Evolutionary conservation across 345 rosid genomes (phyloP).

Genomic region (Pugionium cornutum): DNA sequence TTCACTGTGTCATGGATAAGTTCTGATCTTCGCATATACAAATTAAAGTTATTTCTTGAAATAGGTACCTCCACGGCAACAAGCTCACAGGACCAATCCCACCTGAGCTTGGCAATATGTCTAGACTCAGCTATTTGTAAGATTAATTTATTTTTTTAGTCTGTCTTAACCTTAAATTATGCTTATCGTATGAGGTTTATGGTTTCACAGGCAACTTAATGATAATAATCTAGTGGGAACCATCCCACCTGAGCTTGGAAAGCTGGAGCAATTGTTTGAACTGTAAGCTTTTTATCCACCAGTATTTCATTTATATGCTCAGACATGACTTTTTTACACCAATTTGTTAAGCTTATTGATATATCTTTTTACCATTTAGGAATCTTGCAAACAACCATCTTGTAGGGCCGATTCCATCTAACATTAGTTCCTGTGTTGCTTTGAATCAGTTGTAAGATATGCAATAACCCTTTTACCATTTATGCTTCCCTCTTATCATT

Average conservation of each 20-base stretch:
- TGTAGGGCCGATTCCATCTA: slow-evolving; percentile 77
- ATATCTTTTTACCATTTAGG: slow-evolving; percentile 41
- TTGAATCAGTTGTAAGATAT: slow-evolving; percentile 78
- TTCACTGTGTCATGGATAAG: not conserved
- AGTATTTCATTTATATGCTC: not conserved
- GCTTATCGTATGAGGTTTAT: not conserved
- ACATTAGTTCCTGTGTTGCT: slow-evolving; percentile 81
- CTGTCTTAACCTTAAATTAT: not conserved
- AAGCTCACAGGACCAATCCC: slow-evolving; percentile 84
- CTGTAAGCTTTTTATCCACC: slow-evolving; percentile 49
- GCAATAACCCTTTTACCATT: not conserved
- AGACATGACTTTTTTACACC: not conserved
- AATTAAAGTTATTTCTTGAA: not conserved
- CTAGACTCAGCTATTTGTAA: slow-evolving; percentile 90
- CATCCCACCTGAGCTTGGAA: slow-evolving; percentile 95
- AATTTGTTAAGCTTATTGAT: not conserved
- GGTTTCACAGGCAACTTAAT: slow-evolving; percentile 68
- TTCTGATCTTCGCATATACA: not conserved
- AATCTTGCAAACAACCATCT: slow-evolving; percentile 84
- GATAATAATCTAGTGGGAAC: slow-evolving; percentile 66
- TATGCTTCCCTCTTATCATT: not conserved
- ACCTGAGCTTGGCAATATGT: slow-evolving; percentile 96
- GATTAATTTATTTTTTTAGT: slow-evolving; percentile 12
- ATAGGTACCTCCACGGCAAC: slow-evolving; percentile 91
- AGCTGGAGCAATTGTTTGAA: slow-evolving; percentile 87